Conservation (phyloP, 371 early-diverging fungal species). For the Chytridium lagenaria region DNA sequence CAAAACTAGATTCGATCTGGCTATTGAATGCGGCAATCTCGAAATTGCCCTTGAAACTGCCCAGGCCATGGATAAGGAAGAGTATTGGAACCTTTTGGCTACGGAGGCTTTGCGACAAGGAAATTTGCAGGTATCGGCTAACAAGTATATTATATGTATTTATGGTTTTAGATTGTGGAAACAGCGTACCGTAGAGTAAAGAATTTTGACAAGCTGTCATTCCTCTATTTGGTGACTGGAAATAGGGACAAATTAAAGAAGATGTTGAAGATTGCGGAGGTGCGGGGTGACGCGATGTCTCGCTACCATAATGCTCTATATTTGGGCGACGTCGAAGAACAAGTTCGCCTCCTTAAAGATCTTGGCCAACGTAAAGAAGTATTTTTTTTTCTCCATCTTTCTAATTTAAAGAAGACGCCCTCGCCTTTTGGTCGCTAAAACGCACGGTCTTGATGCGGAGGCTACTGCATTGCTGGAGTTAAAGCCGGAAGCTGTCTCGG, state of each 20-base stretch:
- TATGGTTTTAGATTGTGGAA: slow-evolving; percentile 72
- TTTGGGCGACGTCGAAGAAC: slow-evolving; percentile 87
- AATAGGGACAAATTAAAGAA: slow-evolving; percentile 84
- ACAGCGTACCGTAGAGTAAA: slow-evolving; percentile 87
- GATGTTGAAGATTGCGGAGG: slow-evolving; percentile 90
- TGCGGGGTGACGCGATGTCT: slow-evolving; percentile 80
- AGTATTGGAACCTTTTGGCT: slow-evolving; percentile 86
- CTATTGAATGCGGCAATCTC: slow-evolving; percentile 93
- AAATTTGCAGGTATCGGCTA: slow-evolving; percentile 69
- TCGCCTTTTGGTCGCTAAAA: slow-evolving; percentile 91
- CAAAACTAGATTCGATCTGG: slow-evolving; percentile 94
- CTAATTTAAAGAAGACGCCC: slow-evolving; percentile 57
- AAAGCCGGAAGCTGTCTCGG: slow-evolving; percentile 58
- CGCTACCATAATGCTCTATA: slow-evolving; percentile 89
- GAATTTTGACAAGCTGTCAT: slow-evolving; percentile 88
- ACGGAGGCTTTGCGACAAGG: slow-evolving; percentile 89
- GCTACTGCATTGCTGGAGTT: slow-evolving; percentile 79
- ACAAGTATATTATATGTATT: slow-evolving; percentile 5
- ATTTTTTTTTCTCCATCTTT: slow-evolving; percentile 1
- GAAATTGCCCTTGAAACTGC: slow-evolving; percentile 93
- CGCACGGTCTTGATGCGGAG: slow-evolving; percentile 82
- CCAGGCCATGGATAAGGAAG: slow-evolving; percentile 81
- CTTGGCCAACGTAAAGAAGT: slow-evolving; percentile 74
- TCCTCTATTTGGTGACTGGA: slow-evolving; percentile 91
- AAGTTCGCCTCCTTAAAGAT: slow-evolving; percentile 78